Evolutionary conservation across 2,329 filamentous ascomycete genomes (phyloP), one percentile per base, ranked within the genome.

Genomic region (Fusarium graminum): DNA sequence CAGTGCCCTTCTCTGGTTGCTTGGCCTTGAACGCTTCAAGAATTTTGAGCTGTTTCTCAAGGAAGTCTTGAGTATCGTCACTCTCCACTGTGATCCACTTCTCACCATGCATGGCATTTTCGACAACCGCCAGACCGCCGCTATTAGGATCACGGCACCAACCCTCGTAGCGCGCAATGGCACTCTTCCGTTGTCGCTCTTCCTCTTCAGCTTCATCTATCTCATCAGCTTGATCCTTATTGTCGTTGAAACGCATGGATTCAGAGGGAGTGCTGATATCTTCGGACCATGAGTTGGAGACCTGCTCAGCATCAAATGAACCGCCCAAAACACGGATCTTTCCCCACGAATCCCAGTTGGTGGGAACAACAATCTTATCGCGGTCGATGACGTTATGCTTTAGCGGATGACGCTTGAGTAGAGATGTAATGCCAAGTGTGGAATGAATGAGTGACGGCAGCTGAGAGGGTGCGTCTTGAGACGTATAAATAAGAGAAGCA

Each of bases 311-410:
- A 69, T 98, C 93, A 72, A 98, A 98, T 0, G 90, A 92, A 74
- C 97, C 95, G 52, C 93, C 88, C 28, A 98, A 83, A 42, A 98
- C 93, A 40, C 94, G 87, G 61, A 99, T 97, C 80, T 98, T 99
- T 60, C 93, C 94, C 92, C 93, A 97, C 0, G 94, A 97, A 78
- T 99, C 95, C 95, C 95, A 99, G 77, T 97, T 97, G 16, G 94
- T 91, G 3, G 94, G 94, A 1, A 99, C 92, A 7, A 97, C 85
- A 53, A 99, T 94, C 83, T 96, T 96, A 77, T 97, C 94, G 60
- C 94, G 87, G 79, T 95, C 95, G 68, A 96, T 95, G 62, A 96
- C 92, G 72, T 97, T 97, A 76, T 94, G 91, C 79, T 93, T 95
- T 25, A 96, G 84, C 25, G 90, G 88, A 73, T 92, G 87, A 65